phyloP scores from a whole-genome alignment of 2,329 filamentous ascomycete species.

The Ophiocordyceps polyrhachis-furcata region DNA sequence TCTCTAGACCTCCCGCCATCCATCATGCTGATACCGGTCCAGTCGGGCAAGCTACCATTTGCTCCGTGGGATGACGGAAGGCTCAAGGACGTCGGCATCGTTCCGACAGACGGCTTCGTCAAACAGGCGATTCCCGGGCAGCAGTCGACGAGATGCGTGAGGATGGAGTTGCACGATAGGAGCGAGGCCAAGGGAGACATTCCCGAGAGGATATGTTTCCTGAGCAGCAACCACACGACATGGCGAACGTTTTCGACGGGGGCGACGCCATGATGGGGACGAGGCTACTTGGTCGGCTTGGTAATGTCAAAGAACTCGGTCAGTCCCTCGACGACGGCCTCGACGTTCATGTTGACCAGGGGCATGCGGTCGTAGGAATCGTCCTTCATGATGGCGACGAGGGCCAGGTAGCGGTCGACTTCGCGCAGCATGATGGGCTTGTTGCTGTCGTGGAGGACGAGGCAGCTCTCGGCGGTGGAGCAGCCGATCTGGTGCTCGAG shows the following conservation, averaged over 20 bases:
- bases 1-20: slow-evolving; percentile 8
- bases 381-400: slow-evolving; percentile 77
- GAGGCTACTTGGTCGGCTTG: slow-evolving; percentile 28
- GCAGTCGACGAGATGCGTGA: slow-evolving; percentile 17
- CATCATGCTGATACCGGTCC: slow-evolving; percentile 18
- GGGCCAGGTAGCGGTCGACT: slow-evolving; percentile 55
- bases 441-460: slow-evolving; percentile 45
- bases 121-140: slow-evolving; percentile 11
- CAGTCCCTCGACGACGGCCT: slow-evolving; percentile 61
- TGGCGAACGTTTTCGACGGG: slow-evolving; percentile 27
- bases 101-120: slow-evolving; percentile 5
- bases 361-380: slow-evolving; percentile 71
- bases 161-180: slow-evolving; percentile 32
- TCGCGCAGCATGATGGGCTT: slow-evolving; percentile 49
- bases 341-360: slow-evolving; percentile 72
- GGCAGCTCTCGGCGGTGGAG: slow-evolving; percentile 46
- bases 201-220: slow-evolving; percentile 29
- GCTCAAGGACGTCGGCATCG: slow-evolving; percentile 1
- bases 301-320: slow-evolving; percentile 63
- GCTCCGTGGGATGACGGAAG: slow-evolving; percentile 13
- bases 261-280: background rate
- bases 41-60: slow-evolving; percentile 17
- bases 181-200: slow-evolving; percentile 25
- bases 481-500: slow-evolving; percentile 49
- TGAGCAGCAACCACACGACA: slow-evolving; percentile 26